phyloP scores from a whole-genome alignment of 192 early-diverging fungal genomes.

The Endogone sp. region DNA sequence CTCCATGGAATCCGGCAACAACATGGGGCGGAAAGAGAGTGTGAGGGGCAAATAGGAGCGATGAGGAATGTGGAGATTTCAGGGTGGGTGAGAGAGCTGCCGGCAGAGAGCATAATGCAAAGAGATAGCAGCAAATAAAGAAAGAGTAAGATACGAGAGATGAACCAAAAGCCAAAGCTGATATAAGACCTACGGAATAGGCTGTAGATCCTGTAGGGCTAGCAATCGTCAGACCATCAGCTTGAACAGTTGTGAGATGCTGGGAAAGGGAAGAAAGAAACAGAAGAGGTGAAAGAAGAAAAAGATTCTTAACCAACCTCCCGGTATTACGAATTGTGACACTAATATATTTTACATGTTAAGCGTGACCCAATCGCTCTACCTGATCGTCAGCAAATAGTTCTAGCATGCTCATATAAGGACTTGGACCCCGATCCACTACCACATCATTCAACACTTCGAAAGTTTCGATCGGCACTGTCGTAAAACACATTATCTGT shows the following conservation, averaged over 20 bases:
- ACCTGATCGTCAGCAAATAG: constrained; percentile 80
- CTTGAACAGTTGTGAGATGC: constrained; percentile 93
- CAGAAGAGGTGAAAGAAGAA: too few species aligned
- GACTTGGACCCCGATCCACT: constrained; percentile 90
- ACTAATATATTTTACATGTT: too few species aligned
- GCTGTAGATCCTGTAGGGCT: constrained; percentile 94
- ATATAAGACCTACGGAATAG: too few species aligned
- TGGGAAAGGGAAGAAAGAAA: too few species aligned
- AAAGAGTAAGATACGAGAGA: too few species aligned
- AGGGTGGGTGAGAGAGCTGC: constrained; percentile 93
- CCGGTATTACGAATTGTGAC: too few species aligned
- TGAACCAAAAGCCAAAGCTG: too few species aligned
- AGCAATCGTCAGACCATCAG: constrained; percentile 91
- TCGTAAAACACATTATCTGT: constrained; percentile 50
- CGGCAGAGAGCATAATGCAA: too few species aligned
- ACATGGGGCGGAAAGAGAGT: constrained; percentile 92
- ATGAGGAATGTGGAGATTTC: constrained; percentile 88
- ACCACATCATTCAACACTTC: constrained; percentile 95
- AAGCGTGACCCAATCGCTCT: too few species aligned
- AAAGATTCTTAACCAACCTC: too few species aligned
- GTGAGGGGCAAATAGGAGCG: constrained; percentile 94
- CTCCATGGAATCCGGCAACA: constrained; percentile 92
- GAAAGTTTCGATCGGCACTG: constrained; percentile 70
- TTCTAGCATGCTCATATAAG: constrained; percentile 86
- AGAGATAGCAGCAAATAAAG: too few species aligned